These are phyloP conservation scores for Paraphaeosphaeria sporulosa DNA, from an alignment of 2,329 filamentous ascomycete species.

Conservation along the genomic window DNA sequence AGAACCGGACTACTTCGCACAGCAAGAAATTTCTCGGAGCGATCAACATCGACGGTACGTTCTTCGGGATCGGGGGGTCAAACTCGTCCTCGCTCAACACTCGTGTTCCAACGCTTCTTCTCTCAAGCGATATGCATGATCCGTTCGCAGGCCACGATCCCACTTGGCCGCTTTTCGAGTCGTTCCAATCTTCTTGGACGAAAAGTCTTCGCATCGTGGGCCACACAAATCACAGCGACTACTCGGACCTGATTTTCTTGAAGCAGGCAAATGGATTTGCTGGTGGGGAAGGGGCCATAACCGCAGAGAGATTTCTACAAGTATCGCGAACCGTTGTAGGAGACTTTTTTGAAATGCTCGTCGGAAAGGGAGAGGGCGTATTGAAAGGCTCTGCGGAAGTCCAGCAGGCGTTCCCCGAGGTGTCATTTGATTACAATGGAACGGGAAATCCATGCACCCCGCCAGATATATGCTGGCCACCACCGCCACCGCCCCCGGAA, in stretches of 20 bases:
- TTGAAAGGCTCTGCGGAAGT: neutral
- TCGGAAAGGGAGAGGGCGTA: slow-evolving; percentile 8
- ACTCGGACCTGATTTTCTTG: slow-evolving; percentile 23
- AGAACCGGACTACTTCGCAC: slow-evolving; percentile 2
- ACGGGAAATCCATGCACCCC: slow-evolving; percentile 12
- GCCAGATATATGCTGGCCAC: neutral
- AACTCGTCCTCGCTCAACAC: slow-evolving; percentile 14
- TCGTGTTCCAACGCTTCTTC: slow-evolving; percentile 7
- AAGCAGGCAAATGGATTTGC: slow-evolving; percentile 19
- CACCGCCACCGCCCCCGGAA: neutral
- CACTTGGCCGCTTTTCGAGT: slow-evolving; percentile 19
- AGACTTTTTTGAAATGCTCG: slow-evolving; percentile 14
- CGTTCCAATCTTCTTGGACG: slow-evolving; percentile 15
- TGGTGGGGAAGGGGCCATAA: slow-evolving; percentile 15
- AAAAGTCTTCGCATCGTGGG: slow-evolving; percentile 18
- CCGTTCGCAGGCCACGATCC: slow-evolving; percentile 9
- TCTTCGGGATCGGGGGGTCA: slow-evolving; percentile 7
- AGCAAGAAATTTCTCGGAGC: slow-evolving; percentile 15
- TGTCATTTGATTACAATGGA: slow-evolving; percentile 15
- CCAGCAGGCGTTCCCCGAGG: slow-evolving; percentile 11
- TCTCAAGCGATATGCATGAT: neutral
- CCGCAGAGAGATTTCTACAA: slow-evolving; percentile 19
- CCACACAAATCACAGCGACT: slow-evolving; percentile 22
- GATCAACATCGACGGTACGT: slow-evolving; percentile 20
- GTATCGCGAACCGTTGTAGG: slow-evolving; percentile 18